Conservation (phyloP, 2,329 filamentous ascomycete genomes). For the Colletotrichum godetiae region DNA sequence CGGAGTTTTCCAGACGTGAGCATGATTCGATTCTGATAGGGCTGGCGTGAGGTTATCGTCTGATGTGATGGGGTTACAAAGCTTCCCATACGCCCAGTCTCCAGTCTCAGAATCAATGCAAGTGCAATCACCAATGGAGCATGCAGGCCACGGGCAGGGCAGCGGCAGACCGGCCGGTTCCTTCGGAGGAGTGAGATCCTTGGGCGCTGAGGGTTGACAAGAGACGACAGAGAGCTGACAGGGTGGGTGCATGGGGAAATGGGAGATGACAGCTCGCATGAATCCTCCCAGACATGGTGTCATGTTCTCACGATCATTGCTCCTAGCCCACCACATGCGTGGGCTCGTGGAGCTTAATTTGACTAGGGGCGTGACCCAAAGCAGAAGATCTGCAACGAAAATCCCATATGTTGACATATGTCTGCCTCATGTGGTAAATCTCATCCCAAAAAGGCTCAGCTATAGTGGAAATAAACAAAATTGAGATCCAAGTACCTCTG, state of each 20-base stretch:
- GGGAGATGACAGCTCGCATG: conserved; percentile 11
- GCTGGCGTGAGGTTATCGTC: conserved; percentile 8
- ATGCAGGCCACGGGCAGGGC: conserved; percentile 2
- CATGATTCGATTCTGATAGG: conserved; percentile 61
- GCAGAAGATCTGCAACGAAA: conserved; percentile 7
- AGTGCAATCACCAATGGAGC: no score
- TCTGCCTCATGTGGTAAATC: conserved; percentile 16
- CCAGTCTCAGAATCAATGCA: background rate
- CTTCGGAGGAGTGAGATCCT: background rate
- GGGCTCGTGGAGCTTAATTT: background rate
- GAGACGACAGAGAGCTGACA: background rate
- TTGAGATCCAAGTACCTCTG: conserved; percentile 21
- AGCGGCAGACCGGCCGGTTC: background rate
- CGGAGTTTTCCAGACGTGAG: conserved; percentile 56
- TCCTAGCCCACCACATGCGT: background rate
- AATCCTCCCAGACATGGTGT: conserved; percentile 12
- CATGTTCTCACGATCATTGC: conserved; percentile 27
- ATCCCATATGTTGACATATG: conserved; percentile 29
- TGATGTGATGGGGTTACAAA: background rate
- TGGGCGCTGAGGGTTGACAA: background rate
- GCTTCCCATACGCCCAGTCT: background rate
- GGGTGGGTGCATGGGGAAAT: conserved; percentile 1
- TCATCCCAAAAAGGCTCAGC: conserved; percentile 8
- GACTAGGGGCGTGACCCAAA: background rate
- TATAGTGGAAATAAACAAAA: conserved; percentile 7